phyloP scores from a whole-genome alignment of 441 rosid genomes.

The Aquilaria agallochum region DNA sequence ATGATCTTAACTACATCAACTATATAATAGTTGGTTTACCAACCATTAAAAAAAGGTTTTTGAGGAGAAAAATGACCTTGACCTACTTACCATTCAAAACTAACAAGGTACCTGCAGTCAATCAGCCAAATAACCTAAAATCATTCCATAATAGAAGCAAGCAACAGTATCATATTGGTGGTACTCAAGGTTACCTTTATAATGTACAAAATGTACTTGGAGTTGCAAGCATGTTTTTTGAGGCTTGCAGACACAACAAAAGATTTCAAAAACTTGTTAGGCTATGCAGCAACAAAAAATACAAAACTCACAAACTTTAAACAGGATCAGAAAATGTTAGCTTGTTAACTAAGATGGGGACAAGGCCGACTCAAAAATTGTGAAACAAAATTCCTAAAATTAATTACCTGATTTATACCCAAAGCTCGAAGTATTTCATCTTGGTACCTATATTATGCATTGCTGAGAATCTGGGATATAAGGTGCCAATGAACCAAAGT shows the following conservation, averaged over 20 bases:
- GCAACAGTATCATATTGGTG: neutral
- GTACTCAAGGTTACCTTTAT: neutral
- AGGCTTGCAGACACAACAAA: too few relatives aligned
- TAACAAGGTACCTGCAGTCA: neutral
- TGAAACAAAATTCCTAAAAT: neutral
- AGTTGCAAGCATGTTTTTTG: neutral
- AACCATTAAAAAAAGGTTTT: too few relatives aligned
- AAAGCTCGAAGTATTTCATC: slow-evolving; percentile 93
- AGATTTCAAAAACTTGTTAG: too few relatives aligned
- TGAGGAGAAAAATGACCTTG: too few relatives aligned
- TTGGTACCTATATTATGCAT: slow-evolving; percentile 83
- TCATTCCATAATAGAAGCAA: neutral
- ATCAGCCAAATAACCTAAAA: neutral
- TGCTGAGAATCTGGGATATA: slow-evolving; percentile 83
- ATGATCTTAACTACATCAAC: too few relatives aligned
- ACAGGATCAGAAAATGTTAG: too few relatives aligned
- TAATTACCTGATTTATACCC: slow-evolving; percentile 69
- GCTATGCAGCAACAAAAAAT: too few relatives aligned
- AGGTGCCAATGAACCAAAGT: slow-evolving; percentile 98
- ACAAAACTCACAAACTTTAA: too few relatives aligned
- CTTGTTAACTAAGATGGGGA: neutral
- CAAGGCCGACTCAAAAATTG: neutral
- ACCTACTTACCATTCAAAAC: too few relatives aligned
- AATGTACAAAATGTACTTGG: neutral
- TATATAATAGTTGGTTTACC: too few relatives aligned